These are phyloP conservation scores for Talaromyces sp. DNA, from an alignment of 2,329 filamentous ascomycete species.

Conservation along the genomic window DNA sequence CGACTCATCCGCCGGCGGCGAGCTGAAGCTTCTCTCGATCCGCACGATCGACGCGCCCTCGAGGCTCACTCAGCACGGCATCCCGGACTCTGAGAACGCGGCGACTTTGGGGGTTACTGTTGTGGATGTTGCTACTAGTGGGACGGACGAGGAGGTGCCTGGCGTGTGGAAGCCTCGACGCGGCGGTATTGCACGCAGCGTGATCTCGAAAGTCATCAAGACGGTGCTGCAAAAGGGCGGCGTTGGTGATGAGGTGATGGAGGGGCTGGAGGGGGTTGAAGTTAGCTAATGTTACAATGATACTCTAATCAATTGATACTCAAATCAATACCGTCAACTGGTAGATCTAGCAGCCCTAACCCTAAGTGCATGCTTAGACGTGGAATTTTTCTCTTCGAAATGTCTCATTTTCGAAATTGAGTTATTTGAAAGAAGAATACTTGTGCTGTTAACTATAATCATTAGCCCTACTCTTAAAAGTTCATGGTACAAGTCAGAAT, in stretches of 20 bases:
- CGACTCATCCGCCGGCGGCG: constrained; percentile 13
- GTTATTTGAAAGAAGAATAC: no score
- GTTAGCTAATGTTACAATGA: constrained; percentile 45
- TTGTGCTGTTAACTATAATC: no score
- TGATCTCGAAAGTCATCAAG: constrained; percentile 70
- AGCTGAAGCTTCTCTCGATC: constrained; percentile 60
- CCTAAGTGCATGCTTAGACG: no score
- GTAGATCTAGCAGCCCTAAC: no score
- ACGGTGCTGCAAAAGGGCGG: constrained; percentile 71
- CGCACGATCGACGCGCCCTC: constrained; percentile 72
- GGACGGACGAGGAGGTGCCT: constrained; percentile 49
- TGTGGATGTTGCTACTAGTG: constrained; percentile 42
- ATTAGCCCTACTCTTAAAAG: no score
- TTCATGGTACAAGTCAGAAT: no score
- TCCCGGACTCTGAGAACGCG: constrained; percentile 60
- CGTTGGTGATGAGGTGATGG: constrained; percentile 79
- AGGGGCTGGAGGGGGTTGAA: constrained; percentile 67
- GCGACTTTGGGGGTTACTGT: constrained; percentile 42
- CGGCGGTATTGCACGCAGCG: constrained; percentile 71
- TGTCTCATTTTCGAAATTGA: no score
- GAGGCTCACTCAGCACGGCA: constrained; percentile 64
- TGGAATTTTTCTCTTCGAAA: no score
- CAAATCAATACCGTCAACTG: no score
- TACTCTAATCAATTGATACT: no score
- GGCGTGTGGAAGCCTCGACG: constrained; percentile 83